phyloP scores from a whole-genome alignment of 2,329 filamentous ascomycete genomes.

The Alternaria postmessia region DNA sequence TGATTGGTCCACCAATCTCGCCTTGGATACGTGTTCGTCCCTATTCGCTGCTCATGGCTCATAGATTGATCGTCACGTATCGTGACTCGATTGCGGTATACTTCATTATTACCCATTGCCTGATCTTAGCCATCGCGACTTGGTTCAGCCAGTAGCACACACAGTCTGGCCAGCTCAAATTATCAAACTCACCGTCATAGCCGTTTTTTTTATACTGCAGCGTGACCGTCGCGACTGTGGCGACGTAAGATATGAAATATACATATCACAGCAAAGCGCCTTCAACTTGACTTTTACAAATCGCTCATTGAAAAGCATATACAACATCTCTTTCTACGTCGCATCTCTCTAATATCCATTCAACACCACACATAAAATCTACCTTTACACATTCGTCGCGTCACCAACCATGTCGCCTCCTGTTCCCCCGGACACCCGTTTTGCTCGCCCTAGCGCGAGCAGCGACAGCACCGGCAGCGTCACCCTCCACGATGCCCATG shows the following conservation, averaged over 20 bases:
- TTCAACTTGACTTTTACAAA: not conserved
- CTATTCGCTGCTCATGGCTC: not conserved
- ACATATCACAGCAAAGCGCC: not conserved
- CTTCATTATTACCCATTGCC: not conserved
- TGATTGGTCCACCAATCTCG: not conserved
- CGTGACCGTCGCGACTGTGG: not conserved
- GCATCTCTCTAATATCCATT: not conserved
- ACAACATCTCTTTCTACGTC: not conserved
- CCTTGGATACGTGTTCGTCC: not conserved
- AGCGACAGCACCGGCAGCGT: not conserved
- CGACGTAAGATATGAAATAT: not conserved
- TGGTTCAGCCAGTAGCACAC: not conserved
- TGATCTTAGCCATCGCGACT: not conserved
- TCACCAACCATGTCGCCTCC: not conserved
- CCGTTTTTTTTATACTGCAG: not conserved
- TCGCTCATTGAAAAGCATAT: not conserved
- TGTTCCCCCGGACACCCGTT: not conserved
- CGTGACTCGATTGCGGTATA: not conserved
- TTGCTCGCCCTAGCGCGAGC: not conserved
- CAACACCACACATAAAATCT: not conserved
- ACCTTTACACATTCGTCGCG: not conserved
- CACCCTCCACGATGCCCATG: not conserved
- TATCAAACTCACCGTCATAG: not conserved
- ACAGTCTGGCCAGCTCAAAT: too few species aligned
- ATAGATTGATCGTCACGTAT: not conserved